phyloP scores from a whole-genome alignment of 805 yeast genomes.

The Cyberlindnera meyerae region DNA sequence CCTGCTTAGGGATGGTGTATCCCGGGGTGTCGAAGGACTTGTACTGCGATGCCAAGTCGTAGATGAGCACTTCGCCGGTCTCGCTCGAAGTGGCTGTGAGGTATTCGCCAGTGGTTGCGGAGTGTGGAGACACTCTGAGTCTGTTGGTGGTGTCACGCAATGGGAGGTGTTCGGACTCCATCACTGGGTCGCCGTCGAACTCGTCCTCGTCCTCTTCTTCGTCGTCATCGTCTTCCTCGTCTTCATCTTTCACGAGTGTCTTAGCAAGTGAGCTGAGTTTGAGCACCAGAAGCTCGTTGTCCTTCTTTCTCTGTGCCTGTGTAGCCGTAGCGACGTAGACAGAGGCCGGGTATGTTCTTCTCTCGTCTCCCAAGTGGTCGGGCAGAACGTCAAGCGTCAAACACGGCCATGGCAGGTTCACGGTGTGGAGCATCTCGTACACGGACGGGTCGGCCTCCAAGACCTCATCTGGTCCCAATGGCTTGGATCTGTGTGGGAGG shows the following conservation, averaged over 20 bases:
- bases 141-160: conserved; percentile 84
- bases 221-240: not conserved
- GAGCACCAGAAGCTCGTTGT: conserved; percentile 82
- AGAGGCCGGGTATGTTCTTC: conserved; percentile 86
- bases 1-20: conserved; percentile 65
- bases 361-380: conserved; percentile 79
- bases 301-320: conserved; percentile 82
- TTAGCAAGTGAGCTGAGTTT: conserved; percentile 77
- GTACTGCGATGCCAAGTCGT: conserved; percentile 73
- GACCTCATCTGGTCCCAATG: conserved; percentile 92
- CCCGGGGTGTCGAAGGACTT: conserved; percentile 90
- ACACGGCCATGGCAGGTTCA: conserved; percentile 96
- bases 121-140: conserved; percentile 76
- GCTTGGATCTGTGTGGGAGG: conserved; percentile 83
- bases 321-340: conserved; percentile 87
- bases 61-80: conserved; percentile 82
- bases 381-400: conserved; percentile 85
- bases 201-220: conserved; percentile 28
- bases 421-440: conserved; percentile 93
- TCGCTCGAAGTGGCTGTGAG: conserved; percentile 86
- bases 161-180: conserved; percentile 80
- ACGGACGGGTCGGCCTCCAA: conserved; percentile 95
- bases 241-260: conserved; percentile 69
- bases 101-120: conserved; percentile 69
- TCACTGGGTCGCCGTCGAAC: conserved; percentile 71